Conservation (phyloP, 2,329 filamentous ascomycete genomes). For the Pseudopyricularia javanii region DNA sequence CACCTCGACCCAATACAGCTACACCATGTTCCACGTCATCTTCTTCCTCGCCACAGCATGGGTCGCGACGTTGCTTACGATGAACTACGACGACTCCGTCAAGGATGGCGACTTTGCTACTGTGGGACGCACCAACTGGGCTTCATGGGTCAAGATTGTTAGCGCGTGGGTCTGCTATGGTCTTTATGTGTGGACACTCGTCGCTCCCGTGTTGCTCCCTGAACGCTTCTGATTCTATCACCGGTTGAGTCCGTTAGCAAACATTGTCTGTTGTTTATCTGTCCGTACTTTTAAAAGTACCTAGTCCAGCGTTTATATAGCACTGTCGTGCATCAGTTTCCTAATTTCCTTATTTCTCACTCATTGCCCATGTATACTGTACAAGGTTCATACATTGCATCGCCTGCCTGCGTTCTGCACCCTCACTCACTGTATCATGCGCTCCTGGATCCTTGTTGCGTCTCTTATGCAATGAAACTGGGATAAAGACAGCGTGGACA, state of each 20-base stretch:
- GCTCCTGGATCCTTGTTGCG: too few relatives aligned
- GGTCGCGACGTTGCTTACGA: constrained; percentile 78
- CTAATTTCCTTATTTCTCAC: not conserved
- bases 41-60: constrained; percentile 94
- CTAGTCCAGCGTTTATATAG: not conserved
- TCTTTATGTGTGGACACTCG: constrained; percentile 86
- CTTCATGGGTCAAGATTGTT: constrained; percentile 98
- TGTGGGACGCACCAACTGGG: constrained; percentile 90
- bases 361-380: not conserved
- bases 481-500: too few relatives aligned
- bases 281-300: not conserved
- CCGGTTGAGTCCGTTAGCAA: not conserved
- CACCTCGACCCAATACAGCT: constrained; percentile 85
- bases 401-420: not conserved
- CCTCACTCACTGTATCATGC: too few relatives aligned
- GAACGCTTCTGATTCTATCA: constrained; percentile 61
- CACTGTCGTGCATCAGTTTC: not conserved
- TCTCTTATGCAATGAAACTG: too few relatives aligned
- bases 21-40: constrained; percentile 90
- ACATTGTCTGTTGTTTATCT: not conserved
- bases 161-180: constrained; percentile 94
- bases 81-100: constrained; percentile 57
- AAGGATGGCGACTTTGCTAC: constrained; percentile 70
- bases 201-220: constrained; percentile 75
- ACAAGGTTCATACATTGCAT: not conserved